Evolutionary conservation across 78 protist genomes (phyloP), one percentile per base, ranked within the genome.

Genomic region (Protostelium mycophagum): DNA sequence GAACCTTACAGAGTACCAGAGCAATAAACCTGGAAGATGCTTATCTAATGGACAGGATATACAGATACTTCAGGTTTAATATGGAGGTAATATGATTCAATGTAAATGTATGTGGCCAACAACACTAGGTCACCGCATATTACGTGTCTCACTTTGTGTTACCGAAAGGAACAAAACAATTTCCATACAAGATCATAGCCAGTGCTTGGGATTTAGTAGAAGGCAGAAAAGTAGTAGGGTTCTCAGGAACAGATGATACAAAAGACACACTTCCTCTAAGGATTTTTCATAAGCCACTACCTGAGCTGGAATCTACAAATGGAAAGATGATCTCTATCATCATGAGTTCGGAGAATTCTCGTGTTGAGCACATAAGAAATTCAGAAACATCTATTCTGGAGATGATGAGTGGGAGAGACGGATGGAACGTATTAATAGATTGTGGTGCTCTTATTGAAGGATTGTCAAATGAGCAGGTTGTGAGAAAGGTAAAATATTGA

Each of bases 401-500:
- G 88, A 86, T 29, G 23, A 29, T 10, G 28, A 86, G 84, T 5
- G 39, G 28, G 39, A 29, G 28, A 5, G 1, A 1, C 10, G 38
- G 38, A 39, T n/a, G 87, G 36, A 0, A 39, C 28, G 90, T 88
- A 23, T 39, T 88, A 5, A 88, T 88, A 36, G 90, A 88, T 88
- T 16, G 87, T 34, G 90, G 90, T 88, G 90, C 90, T 23, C 36
- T 88, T 28, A 88, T 88, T 85, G 83, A 83, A 23, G 90, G 90
- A 29, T 35, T n/a, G 31, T 35, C 90, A 9, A 88, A 88, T 39
- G 35, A 28, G 1, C 84, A 88, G 83, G 83, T 88, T 28, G 90
- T 85, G 5, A 88, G 37, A 38, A 1, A n/a, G n/a, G n/a, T n/a
- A n/a, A n/a, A n/a, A n/a, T n/a, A n/a, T n/a, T n/a, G n/a, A n/a